phyloP scores from a whole-genome alignment of 352 stramenopile genomes.

The Globisporangium alternatum region DNA sequence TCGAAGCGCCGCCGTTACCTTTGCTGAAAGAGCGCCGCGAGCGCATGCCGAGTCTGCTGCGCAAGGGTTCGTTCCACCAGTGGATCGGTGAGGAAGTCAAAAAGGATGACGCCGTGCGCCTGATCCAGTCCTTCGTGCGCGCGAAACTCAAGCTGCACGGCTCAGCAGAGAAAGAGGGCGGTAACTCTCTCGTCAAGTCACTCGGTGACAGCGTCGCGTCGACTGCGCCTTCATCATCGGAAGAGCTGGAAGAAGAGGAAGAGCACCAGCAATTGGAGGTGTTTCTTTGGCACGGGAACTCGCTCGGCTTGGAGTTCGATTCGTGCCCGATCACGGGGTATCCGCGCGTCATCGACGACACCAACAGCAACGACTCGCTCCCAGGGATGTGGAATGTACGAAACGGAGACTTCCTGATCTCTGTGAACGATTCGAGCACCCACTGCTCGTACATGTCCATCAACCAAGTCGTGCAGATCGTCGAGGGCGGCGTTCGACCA shows the following conservation, averaged over 20 bases:
- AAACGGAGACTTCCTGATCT: constrained; percentile 56
- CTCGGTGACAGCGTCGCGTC: constrained; percentile 8
- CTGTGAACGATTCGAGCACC: constrained; percentile 53
- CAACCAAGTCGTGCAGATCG: constrained; percentile 46
- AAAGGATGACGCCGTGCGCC: constrained; percentile 30
- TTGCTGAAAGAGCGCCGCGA: constrained; percentile 5
- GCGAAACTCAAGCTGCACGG: constrained; percentile 15
- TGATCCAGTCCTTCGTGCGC: constrained; percentile 35
- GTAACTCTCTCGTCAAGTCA: constrained; percentile 20
- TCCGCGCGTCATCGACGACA: constrained; percentile 45
- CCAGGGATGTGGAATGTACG: constrained; percentile 67
- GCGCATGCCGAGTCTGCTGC: constrained; percentile 7
- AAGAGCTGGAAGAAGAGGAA: constrained; percentile 29
- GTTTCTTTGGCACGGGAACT: constrained; percentile 58
- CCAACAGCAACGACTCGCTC: constrained; percentile 57
- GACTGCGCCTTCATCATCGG: constrained; percentile 16
- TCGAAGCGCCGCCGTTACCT: background rate
- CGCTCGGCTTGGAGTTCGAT: constrained; percentile 46
- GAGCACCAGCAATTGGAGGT: constrained; percentile 52
- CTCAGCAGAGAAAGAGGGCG: constrained; percentile 1
- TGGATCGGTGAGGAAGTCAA: constrained; percentile 32
- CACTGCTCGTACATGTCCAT: constrained; percentile 37
- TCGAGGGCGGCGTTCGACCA: constrained; percentile 57
- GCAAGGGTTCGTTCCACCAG: constrained; percentile 23
- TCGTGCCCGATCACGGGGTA: constrained; percentile 47